Evolutionary conservation across 2,329 filamentous ascomycete species (phyloP).

Genomic region (Cordyceps tenuipes): DNA sequence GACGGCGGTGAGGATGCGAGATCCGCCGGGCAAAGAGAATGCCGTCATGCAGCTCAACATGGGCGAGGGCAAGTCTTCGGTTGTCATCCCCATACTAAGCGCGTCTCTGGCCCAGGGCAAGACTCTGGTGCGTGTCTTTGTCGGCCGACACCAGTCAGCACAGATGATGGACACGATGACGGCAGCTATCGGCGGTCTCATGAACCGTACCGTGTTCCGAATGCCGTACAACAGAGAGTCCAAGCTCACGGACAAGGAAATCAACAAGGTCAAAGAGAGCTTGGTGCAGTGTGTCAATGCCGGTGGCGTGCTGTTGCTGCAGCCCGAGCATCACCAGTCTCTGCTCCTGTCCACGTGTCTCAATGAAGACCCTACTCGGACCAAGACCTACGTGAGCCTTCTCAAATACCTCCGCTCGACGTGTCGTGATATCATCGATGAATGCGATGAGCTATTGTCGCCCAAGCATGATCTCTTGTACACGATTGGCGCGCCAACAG

Average conservation of each 20-base stretch:
- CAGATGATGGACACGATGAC: conserved; percentile 53
- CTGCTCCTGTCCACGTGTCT: conserved; percentile 51
- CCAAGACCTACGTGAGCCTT: conserved; percentile 27
- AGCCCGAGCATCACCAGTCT: conserved; percentile 57
- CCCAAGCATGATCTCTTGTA: conserved; percentile 56
- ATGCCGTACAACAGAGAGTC: conserved; percentile 51
- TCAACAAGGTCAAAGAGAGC: conserved; percentile 27
- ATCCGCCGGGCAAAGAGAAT: conserved; percentile 32
- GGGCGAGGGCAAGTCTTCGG: conserved; percentile 62
- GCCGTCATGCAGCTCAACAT: conserved; percentile 60
- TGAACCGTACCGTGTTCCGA: conserved; percentile 45
- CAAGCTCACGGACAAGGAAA: conserved; percentile 22
- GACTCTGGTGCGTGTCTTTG: conserved; percentile 48
- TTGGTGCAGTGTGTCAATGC: conserved; percentile 37
- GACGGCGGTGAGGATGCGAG: conserved; percentile 50
- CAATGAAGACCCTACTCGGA: conserved; percentile 18
- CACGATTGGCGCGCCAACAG: conserved; percentile 45
- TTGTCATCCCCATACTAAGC: conserved; percentile 59
- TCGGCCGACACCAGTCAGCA: conserved; percentile 50
- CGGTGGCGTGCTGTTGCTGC: conserved; percentile 49
- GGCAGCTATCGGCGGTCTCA: conserved; percentile 45
- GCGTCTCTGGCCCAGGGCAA: conserved; percentile 41
- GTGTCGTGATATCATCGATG: conserved; percentile 52
- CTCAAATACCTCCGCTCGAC: conserved; percentile 36
- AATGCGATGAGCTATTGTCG: conserved; percentile 57